phyloP scores from a whole-genome alignment of 257 asterid genomes.

The Solanum virginianum region DNA sequence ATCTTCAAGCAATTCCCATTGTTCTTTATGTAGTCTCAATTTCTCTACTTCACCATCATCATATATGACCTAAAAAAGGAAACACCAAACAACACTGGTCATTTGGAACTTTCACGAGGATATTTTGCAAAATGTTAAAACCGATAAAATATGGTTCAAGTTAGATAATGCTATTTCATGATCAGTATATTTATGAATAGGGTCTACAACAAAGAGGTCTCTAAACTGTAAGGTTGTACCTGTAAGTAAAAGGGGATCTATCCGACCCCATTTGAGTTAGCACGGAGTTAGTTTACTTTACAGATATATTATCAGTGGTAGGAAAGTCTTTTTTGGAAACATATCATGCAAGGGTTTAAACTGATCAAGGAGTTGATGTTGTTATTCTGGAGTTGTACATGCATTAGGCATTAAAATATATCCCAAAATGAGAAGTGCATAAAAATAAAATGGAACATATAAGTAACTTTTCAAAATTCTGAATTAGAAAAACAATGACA shows the following conservation, averaged over 20 bases:
- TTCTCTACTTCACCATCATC: constrained; percentile 31
- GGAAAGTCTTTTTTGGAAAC: not conserved
- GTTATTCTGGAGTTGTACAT: not conserved
- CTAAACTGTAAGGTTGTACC: not conserved
- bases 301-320: not conserved
- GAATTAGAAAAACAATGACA: not conserved
- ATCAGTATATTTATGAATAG: not conserved
- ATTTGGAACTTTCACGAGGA: not conserved
- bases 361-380: not conserved
- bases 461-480: not conserved
- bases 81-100: not conserved
- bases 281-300: not conserved
- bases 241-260: not conserved
- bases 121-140: not conserved
- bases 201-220: not conserved
- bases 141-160: not conserved
- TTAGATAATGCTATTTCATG: not conserved
- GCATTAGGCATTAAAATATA: not conserved
- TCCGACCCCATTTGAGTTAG: not conserved
- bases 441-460: not conserved
- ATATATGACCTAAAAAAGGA: constrained; percentile 24
- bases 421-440: not conserved
- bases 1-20: constrained; percentile 20
- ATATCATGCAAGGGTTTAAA: not conserved
- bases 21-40: constrained; percentile 31